A percentile compares a stretch with the other conserved stretches of the same genome.
phyloP scores from a whole-genome alignment of 768 basidiomycete genomes.

The Hygrocybe coccinea region DNA sequence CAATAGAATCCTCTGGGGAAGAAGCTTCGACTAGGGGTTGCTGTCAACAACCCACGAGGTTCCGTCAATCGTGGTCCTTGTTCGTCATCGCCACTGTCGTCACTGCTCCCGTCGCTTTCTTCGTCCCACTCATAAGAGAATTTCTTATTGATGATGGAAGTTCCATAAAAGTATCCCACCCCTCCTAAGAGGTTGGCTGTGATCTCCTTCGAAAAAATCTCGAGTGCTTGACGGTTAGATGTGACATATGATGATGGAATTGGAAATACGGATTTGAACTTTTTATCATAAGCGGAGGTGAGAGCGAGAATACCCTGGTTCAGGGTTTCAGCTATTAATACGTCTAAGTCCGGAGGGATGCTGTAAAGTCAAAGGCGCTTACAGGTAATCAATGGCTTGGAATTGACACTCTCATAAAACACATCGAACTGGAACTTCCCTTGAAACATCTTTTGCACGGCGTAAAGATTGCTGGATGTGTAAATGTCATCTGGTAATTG shows the following conservation, averaged over 20 bases:
- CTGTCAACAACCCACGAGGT: conserved; percentile 75
- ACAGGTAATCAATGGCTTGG: conserved; percentile 63
- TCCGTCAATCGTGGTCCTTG: conserved; percentile 66
- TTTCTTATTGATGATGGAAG: conserved; percentile 76
- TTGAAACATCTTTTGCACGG: conserved; percentile 81
- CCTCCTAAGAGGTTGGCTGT: conserved; percentile 91
- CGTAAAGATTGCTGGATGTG: conserved; percentile 73
- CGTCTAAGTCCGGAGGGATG: conserved; percentile 1
- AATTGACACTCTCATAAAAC: conserved; percentile 74
- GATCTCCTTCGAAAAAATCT: conserved; percentile 78
- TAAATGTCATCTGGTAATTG: conserved; percentile 72
- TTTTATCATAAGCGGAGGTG: conserved; percentile 52
- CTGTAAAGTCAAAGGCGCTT: conserved; percentile 21
- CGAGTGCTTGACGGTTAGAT: conserved; percentile 46
- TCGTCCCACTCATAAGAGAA: conserved; percentile 94
- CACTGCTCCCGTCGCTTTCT: conserved; percentile 37
- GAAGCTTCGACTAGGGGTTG: conserved; percentile 93
- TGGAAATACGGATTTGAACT: conserved; percentile 70
- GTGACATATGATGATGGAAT: conserved; percentile 50
- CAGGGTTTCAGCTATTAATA: conserved; percentile 50
- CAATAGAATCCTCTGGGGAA: conserved; percentile 98
- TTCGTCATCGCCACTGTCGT: conserved; percentile 33
- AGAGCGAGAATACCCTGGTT: conserved; percentile 69
- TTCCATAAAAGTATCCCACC: conserved; percentile 92
- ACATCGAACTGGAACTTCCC: conserved; percentile 88